A percentile compares a stretch with the other conserved stretches of the same genome.
These are phyloP conservation scores for Camellia oleifera DNA, from an alignment of 179 eudicot species.

Conservation along the genomic window DNA sequence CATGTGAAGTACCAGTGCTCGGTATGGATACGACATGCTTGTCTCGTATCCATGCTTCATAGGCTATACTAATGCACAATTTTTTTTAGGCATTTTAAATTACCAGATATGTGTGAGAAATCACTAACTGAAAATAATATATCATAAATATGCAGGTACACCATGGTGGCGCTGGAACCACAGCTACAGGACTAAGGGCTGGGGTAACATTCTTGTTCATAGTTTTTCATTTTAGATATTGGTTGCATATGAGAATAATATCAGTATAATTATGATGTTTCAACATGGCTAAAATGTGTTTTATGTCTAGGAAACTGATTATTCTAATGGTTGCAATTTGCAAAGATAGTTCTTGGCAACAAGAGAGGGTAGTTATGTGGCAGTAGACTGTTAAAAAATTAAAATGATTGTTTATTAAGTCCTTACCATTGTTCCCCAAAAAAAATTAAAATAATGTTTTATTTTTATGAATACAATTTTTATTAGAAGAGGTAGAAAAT, in stretches of 20 bases:
- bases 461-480: too few species aligned
- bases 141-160: constrained; percentile 36
- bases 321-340: neutral
- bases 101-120: neutral
- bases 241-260: too few species aligned
- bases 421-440: too few species aligned
- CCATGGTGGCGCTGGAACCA: constrained; percentile 98
- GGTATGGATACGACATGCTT: too few species aligned
- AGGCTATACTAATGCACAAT: neutral
- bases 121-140: neutral
- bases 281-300: neutral
- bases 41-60: too few species aligned
- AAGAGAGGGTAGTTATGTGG: neutral
- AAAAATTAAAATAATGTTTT: too few species aligned
- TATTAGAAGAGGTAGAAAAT: too few species aligned
- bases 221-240: neutral
- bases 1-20: too few species aligned
- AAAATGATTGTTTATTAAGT: too few species aligned
- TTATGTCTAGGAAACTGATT: neutral
- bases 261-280: neutral
- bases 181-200: constrained; percentile 85
- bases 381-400: too few species aligned
- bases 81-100: neutral
- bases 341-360: neutral
- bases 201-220: constrained; percentile 61